Base-by-base conservation (phyloP, 768 basidiomycete species). In the Trametes cinnabarina region DNA sequence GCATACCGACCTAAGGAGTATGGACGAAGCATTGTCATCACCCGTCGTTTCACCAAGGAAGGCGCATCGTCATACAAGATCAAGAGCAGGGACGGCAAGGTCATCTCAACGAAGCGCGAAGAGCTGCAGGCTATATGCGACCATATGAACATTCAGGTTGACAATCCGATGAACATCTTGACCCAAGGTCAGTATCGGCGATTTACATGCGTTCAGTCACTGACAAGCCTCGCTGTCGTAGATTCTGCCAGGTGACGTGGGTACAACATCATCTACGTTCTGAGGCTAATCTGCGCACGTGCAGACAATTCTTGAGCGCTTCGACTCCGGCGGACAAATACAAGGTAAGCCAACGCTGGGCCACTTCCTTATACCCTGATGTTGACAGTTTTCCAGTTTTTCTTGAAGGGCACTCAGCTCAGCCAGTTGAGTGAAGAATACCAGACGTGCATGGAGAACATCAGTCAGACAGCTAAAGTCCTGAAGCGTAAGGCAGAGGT, bases 81-180 rank as follows among this genome's bases (percentile, higher is more conserved):
- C 69, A 87, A 82, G 75, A 80, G 74, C 63, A 83, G 79, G 66
- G 82, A 87, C 22, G 85, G 83, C 35, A 81, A 79, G 62, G 68
- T 84, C 10, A 72, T 97, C 57, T 87, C 86, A 32, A 86, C 77
- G 14, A 94, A 91, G 75, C 84, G 85, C 63, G 87, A 92, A 10
- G 94, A 98, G 67, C 72, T 99, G 11, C 81, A 89, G 17, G 83
- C 87, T 2, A 98, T 99, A 48, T 89, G 89, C 65, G 92, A 96
- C 68, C 89, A 94, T 63, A 96, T 97, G 88, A 94, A 94, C 65
- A 92, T 99, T 54, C 94, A 96, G 69, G 92, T 97, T 58, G 94
- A 97, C 69, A 95, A 95, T 67, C 96, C 95, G 1, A 86, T 98
- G 85, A 98, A 92, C 60, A 88, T 99, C 23, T 79, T 96, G 42